Evolutionary conservation across 2,329 filamentous ascomycete species (phyloP).

Genomic region (Sporothrix brunneoviolacea): DNA sequence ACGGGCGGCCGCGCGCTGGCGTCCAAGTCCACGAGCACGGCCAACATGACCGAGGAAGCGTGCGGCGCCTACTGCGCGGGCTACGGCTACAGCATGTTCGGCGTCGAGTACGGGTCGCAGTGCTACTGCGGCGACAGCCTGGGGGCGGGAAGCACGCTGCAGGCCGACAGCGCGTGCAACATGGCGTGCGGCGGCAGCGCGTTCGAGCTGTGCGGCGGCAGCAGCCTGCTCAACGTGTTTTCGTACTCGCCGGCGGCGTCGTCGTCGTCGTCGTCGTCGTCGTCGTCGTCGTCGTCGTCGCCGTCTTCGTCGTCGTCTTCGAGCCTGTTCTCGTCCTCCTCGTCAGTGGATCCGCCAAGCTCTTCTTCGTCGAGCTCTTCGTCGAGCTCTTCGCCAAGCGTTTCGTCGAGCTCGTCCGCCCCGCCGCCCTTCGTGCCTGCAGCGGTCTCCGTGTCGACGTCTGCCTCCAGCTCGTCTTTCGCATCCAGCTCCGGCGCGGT

Average conservation of each 20-base stretch:
- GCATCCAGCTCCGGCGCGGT: too few relatives aligned
- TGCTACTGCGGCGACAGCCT: conserved; percentile 42
- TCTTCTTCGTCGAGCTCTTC: neutral
- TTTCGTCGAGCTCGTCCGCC: too few relatives aligned
- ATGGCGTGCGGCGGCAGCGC: conserved; percentile 16
- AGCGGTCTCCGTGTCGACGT: too few relatives aligned
- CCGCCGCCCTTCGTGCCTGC: too few relatives aligned
- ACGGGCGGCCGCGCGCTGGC: conserved; percentile 18
- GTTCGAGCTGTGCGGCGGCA: conserved; percentile 16
- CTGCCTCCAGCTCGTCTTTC: too few relatives aligned
- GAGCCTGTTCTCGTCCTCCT: neutral
- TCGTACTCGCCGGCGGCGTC: neutral
- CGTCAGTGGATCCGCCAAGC: neutral
- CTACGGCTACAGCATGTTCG: conserved; percentile 35
- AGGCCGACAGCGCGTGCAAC: conserved; percentile 11
- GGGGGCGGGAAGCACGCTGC: conserved; percentile 1
- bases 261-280: neutral
- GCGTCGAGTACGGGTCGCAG: conserved; percentile 42
- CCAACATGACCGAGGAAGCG: conserved; percentile 40
- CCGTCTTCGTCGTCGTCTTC: neutral
- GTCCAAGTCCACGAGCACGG: conserved; percentile 9
- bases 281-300: neutral
- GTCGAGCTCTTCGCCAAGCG: too few relatives aligned
- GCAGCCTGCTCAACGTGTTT: conserved; percentile 15
- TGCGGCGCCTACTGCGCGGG: conserved; percentile 44